Evolutionary conservation across 2,329 filamentous ascomycete genomes (phyloP).

Genomic region (Magnaporthiopsis rhizophila): DNA sequence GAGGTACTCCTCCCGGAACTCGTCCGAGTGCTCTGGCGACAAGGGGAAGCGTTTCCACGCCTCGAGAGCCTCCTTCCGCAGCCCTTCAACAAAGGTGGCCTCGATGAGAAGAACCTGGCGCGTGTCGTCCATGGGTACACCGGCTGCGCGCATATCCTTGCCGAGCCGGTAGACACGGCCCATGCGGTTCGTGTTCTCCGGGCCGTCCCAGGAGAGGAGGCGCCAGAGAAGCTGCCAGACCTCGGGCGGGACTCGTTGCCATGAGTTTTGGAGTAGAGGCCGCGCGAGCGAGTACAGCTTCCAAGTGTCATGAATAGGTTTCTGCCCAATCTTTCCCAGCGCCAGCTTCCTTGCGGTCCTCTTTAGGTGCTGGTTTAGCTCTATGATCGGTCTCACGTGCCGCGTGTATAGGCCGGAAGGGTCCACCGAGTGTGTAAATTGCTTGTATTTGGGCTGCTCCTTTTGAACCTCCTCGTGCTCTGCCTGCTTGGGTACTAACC

Average conservation of each 20-base stretch:
- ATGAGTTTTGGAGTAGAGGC: conserved; percentile 32
- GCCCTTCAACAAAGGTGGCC: conserved; percentile 56
- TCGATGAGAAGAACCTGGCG: conserved; percentile 63
- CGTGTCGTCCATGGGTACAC: conserved; percentile 41
- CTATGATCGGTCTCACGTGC: conserved; percentile 16
- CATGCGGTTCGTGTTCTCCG: conserved; percentile 47
- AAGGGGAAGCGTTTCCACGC: conserved; percentile 49
- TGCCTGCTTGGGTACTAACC: conserved; percentile 1
- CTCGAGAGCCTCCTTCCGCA: conserved; percentile 50
- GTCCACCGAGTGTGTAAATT: conserved; percentile 10
- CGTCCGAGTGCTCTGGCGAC: conserved; percentile 24
- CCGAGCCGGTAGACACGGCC: conserved; percentile 53
- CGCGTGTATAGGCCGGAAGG: conserved; percentile 16
- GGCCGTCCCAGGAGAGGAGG: conserved; percentile 41
- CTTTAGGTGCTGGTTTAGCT: conserved; percentile 22
- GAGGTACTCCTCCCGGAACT: conserved; percentile 44
- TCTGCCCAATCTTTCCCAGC: conserved; percentile 21
- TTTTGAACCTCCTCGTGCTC: conserved; percentile 13
- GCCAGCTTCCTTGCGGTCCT: conserved; percentile 26
- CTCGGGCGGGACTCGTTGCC: conserved; percentile 48
- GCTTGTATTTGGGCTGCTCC: conserved; percentile 17
- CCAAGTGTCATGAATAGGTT: conserved; percentile 30
- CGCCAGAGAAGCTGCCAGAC: conserved; percentile 62
- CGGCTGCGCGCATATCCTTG: conserved; percentile 57
- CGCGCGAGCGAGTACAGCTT: conserved; percentile 41